A percentile compares a stretch with the other conserved stretches of the same genome.
phyloP scores from a whole-genome alignment of 2,329 filamentous ascomycete genomes.

The Gliomastix tumulicola region DNA sequence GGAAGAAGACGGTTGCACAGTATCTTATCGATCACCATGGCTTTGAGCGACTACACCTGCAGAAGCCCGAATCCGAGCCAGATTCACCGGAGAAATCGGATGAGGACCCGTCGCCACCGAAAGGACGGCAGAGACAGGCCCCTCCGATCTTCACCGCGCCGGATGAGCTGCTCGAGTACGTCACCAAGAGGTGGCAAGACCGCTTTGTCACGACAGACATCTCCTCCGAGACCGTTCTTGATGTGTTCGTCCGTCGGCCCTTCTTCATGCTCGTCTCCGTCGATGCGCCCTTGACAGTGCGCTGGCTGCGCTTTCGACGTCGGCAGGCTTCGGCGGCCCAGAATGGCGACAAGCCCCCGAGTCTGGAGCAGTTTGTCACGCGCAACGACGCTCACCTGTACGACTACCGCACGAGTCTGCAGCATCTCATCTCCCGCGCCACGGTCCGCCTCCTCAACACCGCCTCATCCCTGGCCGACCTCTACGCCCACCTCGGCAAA shows the following conservation, averaged over 20 bases:
- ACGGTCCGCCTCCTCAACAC: slow-evolving; percentile 84
- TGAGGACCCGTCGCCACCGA: neutral
- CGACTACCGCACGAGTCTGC: slow-evolving; percentile 53
- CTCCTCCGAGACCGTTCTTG: slow-evolving; percentile 63
- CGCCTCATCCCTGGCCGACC: slow-evolving; percentile 60
- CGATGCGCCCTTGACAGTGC: slow-evolving; percentile 78
- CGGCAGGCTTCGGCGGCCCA: slow-evolving; percentile 9
- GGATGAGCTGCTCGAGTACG: slow-evolving; percentile 70
- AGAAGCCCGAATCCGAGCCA: slow-evolving; percentile 7
- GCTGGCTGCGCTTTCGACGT: slow-evolving; percentile 68
- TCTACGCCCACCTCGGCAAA: slow-evolving; percentile 65
- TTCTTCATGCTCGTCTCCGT: slow-evolving; percentile 92
- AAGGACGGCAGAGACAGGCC: slow-evolving; percentile 5
- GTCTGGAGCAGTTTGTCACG: slow-evolving; percentile 49
- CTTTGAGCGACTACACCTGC: slow-evolving; percentile 67
- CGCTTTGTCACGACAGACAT: slow-evolving; percentile 85
- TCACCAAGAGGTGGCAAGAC: slow-evolving; percentile 76
- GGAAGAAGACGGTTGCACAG: slow-evolving; percentile 82
- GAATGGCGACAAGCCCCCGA: slow-evolving; percentile 10
- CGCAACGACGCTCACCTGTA: slow-evolving; percentile 72
- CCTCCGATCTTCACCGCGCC: slow-evolving; percentile 49
- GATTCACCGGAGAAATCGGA: neutral
- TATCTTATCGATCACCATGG: slow-evolving; percentile 80
- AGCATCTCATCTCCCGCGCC: slow-evolving; percentile 73
- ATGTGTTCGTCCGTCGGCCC: slow-evolving; percentile 70